phyloP scores from a whole-genome alignment of 2,329 filamentous ascomycete species.

The Aureobasidium lini region DNA sequence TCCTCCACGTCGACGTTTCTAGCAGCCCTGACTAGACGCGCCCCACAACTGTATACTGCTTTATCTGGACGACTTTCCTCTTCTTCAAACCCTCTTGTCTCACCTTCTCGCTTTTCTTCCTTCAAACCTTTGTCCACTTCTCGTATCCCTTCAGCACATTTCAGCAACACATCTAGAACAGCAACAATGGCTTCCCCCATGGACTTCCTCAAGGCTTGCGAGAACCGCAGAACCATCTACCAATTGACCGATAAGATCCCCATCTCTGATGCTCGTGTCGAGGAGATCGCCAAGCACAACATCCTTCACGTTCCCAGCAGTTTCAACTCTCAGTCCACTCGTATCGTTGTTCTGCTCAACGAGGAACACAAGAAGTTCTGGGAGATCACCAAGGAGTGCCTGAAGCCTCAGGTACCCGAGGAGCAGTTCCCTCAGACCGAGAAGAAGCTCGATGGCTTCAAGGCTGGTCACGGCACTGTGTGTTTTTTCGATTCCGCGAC shows the following conservation, averaged over 20 bases:
- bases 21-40: conserved; percentile 3
- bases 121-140: neutral
- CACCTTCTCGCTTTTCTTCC: neutral
- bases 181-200: conserved; percentile 33
- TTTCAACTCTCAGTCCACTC: conserved; percentile 85
- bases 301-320: conserved; percentile 65
- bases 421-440: conserved; percentile 53
- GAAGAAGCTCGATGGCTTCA: conserved; percentile 52
- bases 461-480: conserved; percentile 68
- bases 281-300: conserved; percentile 53
- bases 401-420: conserved; percentile 61
- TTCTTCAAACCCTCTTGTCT: neutral
- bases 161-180: conserved; percentile 19
- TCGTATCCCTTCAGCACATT: neutral
- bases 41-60: conserved; percentile 11
- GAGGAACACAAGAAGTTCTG: conserved; percentile 83
- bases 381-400: conserved; percentile 59
- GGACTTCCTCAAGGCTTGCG: conserved; percentile 56
- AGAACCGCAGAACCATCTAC: conserved; percentile 55
- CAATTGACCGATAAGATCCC: conserved; percentile 41
- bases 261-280: conserved; percentile 51
- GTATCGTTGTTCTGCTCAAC: conserved; percentile 70
- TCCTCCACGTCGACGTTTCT: conserved; percentile 3
- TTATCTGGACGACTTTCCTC: neutral
- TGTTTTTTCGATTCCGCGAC: conserved; percentile 25